Conservation (phyloP, 169 alveolate species). For the Sarcocystis neurona region DNA sequence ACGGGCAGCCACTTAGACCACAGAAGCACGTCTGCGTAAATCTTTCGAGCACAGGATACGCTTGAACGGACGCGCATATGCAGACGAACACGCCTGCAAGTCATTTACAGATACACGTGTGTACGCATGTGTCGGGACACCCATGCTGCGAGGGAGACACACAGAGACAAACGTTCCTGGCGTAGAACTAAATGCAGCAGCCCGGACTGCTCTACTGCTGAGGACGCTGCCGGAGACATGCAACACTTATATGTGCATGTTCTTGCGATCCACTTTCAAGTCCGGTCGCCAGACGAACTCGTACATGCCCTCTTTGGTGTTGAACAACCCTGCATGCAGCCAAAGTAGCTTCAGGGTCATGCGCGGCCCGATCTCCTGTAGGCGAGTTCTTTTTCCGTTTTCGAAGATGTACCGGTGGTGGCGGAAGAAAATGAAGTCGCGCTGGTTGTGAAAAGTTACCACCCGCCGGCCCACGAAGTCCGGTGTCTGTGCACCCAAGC, state of each 20-base stretch:
- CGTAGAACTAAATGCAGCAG: too few relatives aligned
- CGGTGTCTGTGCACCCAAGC: slow-evolving; percentile 80
- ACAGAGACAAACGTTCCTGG: too few relatives aligned
- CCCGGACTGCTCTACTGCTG: too few relatives aligned
- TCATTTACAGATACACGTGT: too few relatives aligned
- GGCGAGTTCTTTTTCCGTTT: slow-evolving; percentile 44
- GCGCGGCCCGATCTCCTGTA: slow-evolving; percentile 99
- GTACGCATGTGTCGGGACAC: too few relatives aligned
- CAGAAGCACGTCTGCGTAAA: too few relatives aligned
- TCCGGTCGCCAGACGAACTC: slow-evolving; percentile 92
- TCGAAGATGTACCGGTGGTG: slow-evolving; percentile 93
- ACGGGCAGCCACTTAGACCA: too few relatives aligned
- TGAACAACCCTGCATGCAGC: slow-evolving; percentile 89
- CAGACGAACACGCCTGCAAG: too few relatives aligned
- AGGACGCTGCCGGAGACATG: too few relatives aligned
- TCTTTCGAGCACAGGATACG: too few relatives aligned
- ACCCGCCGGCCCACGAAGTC: slow-evolving; percentile 96
- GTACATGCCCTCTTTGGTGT: slow-evolving; percentile 74
- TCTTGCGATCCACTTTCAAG: slow-evolving; percentile 90
- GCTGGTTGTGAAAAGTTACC: slow-evolving; percentile 96
- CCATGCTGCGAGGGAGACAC: too few relatives aligned
- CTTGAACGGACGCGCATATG: too few relatives aligned
- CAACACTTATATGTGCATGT: slow-evolving; percentile 33
- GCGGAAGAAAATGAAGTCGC: slow-evolving; percentile 99
- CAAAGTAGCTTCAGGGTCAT: slow-evolving; percentile 94